Conservation (phyloP, 495 filamentous ascomycete genomes). For the Penicillium fimorum region DNA sequence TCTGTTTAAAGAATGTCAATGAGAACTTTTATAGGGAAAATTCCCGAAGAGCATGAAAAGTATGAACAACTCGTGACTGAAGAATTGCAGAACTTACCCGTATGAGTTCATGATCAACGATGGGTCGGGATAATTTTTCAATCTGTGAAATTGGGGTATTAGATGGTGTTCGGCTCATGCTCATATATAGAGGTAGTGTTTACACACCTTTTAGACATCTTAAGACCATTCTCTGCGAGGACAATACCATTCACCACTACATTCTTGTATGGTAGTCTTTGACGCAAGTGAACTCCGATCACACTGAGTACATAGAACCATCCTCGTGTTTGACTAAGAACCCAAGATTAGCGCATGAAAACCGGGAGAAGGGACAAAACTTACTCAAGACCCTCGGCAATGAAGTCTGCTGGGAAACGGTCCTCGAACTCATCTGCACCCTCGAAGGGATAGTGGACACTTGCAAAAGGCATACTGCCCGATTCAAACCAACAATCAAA, state of each 20-base stretch:
- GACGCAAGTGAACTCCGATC: conserved; percentile 88
- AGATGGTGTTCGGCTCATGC: neutral
- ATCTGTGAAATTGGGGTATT: conserved; percentile 30
- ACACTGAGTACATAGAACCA: conserved; percentile 97
- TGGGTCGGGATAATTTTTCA: conserved; percentile 98
- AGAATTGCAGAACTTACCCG: conserved; percentile 41
- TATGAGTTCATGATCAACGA: conserved; percentile 79
- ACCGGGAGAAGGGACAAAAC: neutral
- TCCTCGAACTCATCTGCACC: conserved; percentile 79
- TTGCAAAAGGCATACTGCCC: conserved; percentile 95
- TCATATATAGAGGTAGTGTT: neutral
- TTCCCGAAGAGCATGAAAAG: neutral
- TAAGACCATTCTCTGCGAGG: conserved; percentile 93
- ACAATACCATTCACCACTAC: conserved; percentile 98
- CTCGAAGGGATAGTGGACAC: conserved; percentile 92
- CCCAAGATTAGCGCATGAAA: neutral
- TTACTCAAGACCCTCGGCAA: conserved; percentile 84
- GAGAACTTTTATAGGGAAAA: neutral
- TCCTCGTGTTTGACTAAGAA: conserved; percentile 69
- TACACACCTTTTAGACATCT: conserved; percentile 81
- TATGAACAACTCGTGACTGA: neutral
- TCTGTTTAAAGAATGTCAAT: neutral
- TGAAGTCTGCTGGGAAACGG: conserved; percentile 92
- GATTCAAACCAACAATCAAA: conserved; percentile 98
- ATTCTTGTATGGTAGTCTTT: conserved; percentile 88